phyloP scores from a whole-genome alignment of 2,329 filamentous ascomycete genomes.

The Alternaria burnsii region DNA sequence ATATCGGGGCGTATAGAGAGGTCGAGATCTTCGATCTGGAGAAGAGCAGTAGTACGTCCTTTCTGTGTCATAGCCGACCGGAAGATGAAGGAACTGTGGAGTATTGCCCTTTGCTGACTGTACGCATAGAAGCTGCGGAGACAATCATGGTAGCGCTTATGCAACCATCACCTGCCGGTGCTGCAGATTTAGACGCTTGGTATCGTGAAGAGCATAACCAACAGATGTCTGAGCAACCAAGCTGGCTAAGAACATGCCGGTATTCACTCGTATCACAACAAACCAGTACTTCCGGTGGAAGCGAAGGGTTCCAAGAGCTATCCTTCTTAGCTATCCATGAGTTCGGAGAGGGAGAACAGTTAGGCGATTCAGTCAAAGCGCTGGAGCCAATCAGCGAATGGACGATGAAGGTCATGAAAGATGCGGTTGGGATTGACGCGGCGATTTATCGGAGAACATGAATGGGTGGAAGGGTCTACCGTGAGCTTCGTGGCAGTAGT shows the following conservation, averaged over 20 bases:
- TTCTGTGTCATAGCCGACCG: neutral
- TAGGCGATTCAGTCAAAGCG: conserved; percentile 38
- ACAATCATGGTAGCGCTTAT: conserved; percentile 39
- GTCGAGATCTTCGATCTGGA: conserved; percentile 1
- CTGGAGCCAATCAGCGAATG: conserved; percentile 43
- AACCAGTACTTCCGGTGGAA: conserved; percentile 6
- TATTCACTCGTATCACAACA: conserved; percentile 27
- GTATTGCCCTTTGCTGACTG: neutral
- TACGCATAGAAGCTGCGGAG: neutral
- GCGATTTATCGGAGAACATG: conserved; percentile 35
- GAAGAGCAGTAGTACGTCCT: neutral
- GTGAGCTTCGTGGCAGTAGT: neutral
- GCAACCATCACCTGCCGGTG: conserved; percentile 33
- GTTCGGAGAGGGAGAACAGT: conserved; percentile 36
- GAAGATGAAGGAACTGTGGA: neutral
- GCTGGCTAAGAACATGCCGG: conserved; percentile 37
- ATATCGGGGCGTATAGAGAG: neutral
- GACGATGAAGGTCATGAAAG: conserved; percentile 39
- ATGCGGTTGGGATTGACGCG: conserved; percentile 38
- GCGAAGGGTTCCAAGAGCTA: conserved; percentile 18
- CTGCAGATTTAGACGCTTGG: conserved; percentile 40
- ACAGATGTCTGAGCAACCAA: conserved; percentile 43
- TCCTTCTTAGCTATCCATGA: conserved; percentile 42
- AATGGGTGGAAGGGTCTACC: neutral
- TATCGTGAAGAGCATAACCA: conserved; percentile 46